Conservation (phyloP, 257 asterid genomes). For the Solanum arcanum region DNA sequence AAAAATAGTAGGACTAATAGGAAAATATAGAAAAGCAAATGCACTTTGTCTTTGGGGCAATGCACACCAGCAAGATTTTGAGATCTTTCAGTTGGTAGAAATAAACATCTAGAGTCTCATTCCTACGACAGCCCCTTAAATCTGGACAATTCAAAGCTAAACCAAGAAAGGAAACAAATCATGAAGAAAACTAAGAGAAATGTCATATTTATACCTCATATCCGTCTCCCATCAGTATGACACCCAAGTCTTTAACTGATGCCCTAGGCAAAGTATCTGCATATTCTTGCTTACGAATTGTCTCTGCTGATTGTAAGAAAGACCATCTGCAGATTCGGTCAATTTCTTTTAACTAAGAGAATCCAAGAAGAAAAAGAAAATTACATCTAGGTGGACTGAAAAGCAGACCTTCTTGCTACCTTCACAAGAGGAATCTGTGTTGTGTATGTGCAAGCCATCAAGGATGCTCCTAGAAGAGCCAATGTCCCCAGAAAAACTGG, state of each 20-base stretch:
- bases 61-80: not conserved
- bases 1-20: not conserved
- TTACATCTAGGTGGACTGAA: not conserved
- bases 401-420: constrained; percentile 84
- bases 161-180: not conserved
- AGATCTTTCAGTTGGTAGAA: not conserved
- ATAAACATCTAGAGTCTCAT: not conserved
- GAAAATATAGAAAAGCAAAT: not conserved
- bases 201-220: constrained; percentile 46
- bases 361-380: not conserved
- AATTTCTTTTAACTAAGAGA: not conserved
- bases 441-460: constrained; percentile 84
- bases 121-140: not conserved
- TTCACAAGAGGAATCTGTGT: constrained; percentile 84
- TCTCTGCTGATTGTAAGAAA: constrained; percentile 55
- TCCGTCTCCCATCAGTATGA: constrained; percentile 79
- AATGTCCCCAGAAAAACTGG: constrained; percentile 71
- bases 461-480: constrained; percentile 71
- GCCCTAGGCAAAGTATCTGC: constrained; percentile 71
- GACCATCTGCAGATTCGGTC: constrained; percentile 61
- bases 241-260: constrained; percentile 74
- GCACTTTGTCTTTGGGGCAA: not conserved
- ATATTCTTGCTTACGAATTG: constrained; percentile 68
- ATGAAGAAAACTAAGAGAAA: not conserved
- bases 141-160: not conserved